Base-by-base conservation (phyloP, 179 eudicot species). In the Beta corolliflora region DNA sequence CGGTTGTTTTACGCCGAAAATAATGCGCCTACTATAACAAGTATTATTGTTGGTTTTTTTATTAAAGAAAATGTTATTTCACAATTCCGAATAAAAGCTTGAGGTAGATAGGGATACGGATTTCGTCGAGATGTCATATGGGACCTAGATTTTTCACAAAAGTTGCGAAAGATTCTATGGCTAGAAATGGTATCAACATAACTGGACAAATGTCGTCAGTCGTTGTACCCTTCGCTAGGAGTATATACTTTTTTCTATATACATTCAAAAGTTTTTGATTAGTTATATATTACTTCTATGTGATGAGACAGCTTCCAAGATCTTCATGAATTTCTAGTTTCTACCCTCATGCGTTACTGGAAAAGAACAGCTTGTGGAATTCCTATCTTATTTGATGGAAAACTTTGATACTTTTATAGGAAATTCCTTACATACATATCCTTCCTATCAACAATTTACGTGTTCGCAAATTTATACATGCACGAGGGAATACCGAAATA, bases 121-220 rank as follows among this genome's bases (percentile, higher is more conserved):
- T 25, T 25, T 25, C 29, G 29, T 25, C 0, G 29, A 36, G 2
- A 36, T 63, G 23, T 19, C 1, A 8, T 5, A 71, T 44, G 74
- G 80, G 80, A n/a, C 73, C 63, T 77, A 77, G 61, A 52, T 64
- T 50, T 77, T 77, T 10, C 54, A 46, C 29, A 65, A 77, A 48
- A 50, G 5, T 16, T 52, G 73, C 46, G 44, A 77, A 52, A 77
- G 80, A 77, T 50, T 77, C 63, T 31, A 56, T 16, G 73, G 73
- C 50, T 55, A 66, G 21, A 77, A 77, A 65, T 65, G 80, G 73
- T 65, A 50, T 66, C 50, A 50, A 50, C 73, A 65, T 63, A 77
- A 77, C 1, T 65, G 52, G 73, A 77, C 80, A 77, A 77, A 52
- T 77, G 25, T 14, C 52, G 80, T 52, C 63, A 50, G 29, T 52